Base-by-base conservation (phyloP, 768 basidiomycete genomes). In the Trametes sanguinea region DNA sequence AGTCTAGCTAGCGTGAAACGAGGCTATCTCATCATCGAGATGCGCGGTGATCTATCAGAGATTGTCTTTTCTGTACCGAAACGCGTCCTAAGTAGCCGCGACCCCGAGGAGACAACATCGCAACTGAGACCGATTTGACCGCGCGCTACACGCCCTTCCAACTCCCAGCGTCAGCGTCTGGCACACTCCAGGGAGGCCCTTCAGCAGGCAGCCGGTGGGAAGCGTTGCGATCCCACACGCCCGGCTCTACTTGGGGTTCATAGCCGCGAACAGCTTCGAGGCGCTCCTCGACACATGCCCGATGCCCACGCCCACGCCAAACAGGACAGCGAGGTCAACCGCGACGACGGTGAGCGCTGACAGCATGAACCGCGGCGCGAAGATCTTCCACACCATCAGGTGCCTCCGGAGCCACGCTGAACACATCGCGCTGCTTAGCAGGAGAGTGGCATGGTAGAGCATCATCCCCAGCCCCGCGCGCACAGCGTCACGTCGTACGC, bases 311-410 rank as follows among this genome's bases (percentile, higher is more conserved):
- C 80, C 81, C 3, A 91, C 77, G 0, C 86, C 90, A 13, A 89
- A 33, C 53, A 94, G 55, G 17, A 90, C 75, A 0, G 80, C 88
- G 0, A 87, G 39, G 75, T 98, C 96, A 2, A 92, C 84, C 1
- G 83, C 83, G 4, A 93, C 44, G 39, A 96, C 72, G 32, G 82
- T 81, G 3, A 85, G 68, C 0, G 84, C 92, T 0, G 83, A 90
- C 14, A 84, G 71, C 88, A 98, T 95, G 72, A 95, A 97, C 64
- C 96, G 77, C 64, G 97, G 97, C 40, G 95, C 96, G 69, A 98
- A 99, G 3, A 98, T 88, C 76, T 98, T 98, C 97, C 97, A 99
- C 27, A 98, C 95, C 95, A 97, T 97, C 65, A 97, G 73, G 72
- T 98, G 95, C 47, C 94, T 73, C 65, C 94, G 75, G 54, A 95